Evolutionary conservation across 331 rosid species (phyloP).

Genomic region (Stylosanthes scabra): DNA sequence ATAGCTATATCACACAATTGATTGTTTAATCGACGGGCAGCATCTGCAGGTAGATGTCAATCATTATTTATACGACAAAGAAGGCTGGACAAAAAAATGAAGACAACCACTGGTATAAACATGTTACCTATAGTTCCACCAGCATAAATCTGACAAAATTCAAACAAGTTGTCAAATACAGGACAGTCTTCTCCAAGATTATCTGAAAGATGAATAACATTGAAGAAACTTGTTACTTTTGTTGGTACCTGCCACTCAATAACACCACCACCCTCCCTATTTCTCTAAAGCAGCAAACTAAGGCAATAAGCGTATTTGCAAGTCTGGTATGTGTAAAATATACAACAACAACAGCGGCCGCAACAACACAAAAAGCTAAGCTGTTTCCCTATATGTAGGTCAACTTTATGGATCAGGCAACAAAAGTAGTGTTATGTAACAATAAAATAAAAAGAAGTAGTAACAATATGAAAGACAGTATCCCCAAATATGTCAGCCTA

Average conservation of each 20-base stretch:
- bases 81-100: slow-evolving; percentile 29
- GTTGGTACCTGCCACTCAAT: not conserved
- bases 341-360: no score
- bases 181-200: slow-evolving; percentile 99
- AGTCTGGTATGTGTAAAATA: slow-evolving; percentile 2
- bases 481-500: slow-evolving; percentile 20
- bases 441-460: no score
- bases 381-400: no score
- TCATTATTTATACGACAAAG: slow-evolving; percentile 30
- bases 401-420: no score
- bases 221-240: slow-evolving; percentile 24
- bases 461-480: not conserved
- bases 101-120: slow-evolving; percentile 23
- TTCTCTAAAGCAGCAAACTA: not conserved
- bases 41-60: slow-evolving; percentile 65
- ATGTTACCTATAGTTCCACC: slow-evolving; percentile 94
- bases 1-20: slow-evolving; percentile 94
- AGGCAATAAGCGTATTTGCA: not conserved
- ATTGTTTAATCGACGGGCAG: slow-evolving; percentile 92
- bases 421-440: no score
- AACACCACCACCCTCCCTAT: not conserved
- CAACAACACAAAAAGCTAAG: no score
- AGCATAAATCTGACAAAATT: slow-evolving; percentile 97
- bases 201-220: slow-evolving; percentile 56
- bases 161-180: slow-evolving; percentile 92